Evolutionary conservation across 1,284 basidiomycete species (phyloP).

Genomic region (Sanguinoderma infundibulare): DNA sequence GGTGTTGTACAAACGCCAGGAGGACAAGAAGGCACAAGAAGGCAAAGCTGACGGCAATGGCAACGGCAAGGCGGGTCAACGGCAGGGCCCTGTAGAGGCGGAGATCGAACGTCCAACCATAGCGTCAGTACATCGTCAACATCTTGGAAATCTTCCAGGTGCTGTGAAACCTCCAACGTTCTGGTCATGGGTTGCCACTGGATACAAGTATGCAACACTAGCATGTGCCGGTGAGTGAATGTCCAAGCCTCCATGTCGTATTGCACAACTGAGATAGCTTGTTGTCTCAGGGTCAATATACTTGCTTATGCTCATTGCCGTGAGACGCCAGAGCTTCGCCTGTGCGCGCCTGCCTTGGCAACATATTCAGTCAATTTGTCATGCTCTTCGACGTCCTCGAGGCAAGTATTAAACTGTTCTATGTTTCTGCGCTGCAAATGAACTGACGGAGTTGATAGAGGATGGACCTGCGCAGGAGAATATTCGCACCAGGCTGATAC

Average conservation of each 20-base stretch:
- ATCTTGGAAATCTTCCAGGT: neutral
- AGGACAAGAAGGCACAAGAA: neutral
- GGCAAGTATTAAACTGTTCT: no score
- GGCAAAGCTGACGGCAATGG: neutral
- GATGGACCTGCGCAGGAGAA: no score
- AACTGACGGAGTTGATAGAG: no score
- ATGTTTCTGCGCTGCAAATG: no score
- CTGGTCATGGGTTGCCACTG: neutral
- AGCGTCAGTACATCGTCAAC: neutral
- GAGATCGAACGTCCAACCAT: neutral
- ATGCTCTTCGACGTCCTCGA: neutral
- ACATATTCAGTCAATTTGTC: neutral
- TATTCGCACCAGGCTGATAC: neutral
- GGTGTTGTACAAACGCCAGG: neutral
- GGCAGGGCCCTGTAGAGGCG: no score
- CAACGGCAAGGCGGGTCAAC: no score
- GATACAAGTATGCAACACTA: neutral
- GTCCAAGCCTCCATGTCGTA: no score
- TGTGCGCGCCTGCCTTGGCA: neutral
- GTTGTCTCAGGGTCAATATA: neutral
- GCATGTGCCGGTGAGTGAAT: neutral
- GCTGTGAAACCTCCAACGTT: neutral
- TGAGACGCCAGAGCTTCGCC: neutral
- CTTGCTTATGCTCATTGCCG: neutral
- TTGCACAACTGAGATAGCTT: no score